Base-by-base conservation (phyloP, 1,284 basidiomycete genomes). In the Sanghuangporus sanghuang region DNA sequence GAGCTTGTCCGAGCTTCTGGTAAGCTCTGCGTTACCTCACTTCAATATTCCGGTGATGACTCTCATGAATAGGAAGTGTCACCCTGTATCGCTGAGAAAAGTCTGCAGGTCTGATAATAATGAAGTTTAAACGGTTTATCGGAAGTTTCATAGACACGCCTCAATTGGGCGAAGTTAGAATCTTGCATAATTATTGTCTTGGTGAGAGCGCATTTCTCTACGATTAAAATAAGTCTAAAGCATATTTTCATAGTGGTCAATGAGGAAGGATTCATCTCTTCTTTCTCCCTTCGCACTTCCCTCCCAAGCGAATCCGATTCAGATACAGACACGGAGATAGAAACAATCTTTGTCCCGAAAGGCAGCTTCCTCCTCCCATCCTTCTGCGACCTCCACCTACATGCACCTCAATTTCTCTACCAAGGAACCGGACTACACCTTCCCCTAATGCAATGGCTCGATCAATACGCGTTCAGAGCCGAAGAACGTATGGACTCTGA, bases 401-500 rank as follows among this genome's bases (percentile, higher is more conserved):
- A 95, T 72, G 91, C 92, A 0, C 91, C 92, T 1, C 93, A 95
- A 71, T 93, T 90, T 71, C 79, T 93, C 44, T 94, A 93, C 66
- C 88, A 92, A 66, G 93, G 93, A 2, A 92, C 86, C 5, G 92
- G 92, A 0, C 79, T 94, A 6, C 89, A 95, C 71, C 80, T 92
- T 3, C 90, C 92, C 0, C 76, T 95, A 42, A 89, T 94, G 86
- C 74, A 90, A 70, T 95, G 93, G 93, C 78, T 93, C 4, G 79
- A 90, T 63, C 79, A 81, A 52, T 92, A 92, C 68, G 86, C 89
- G 1, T 93, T 89, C 72, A 85, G 85, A 67, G 89, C 92, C 0
- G 93, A 95, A 72, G 85, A 90, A 68, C 71, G 82, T 23, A 78
- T 95, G 5, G 93, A 95, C 68, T 72, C 72, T 0, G 82, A 90